Percentiles rank a stretch among this genome's conserved stretches.
Evolutionary conservation across 345 rosid species (phyloP).

Genomic region (Tarenaya hassleriana): DNA sequence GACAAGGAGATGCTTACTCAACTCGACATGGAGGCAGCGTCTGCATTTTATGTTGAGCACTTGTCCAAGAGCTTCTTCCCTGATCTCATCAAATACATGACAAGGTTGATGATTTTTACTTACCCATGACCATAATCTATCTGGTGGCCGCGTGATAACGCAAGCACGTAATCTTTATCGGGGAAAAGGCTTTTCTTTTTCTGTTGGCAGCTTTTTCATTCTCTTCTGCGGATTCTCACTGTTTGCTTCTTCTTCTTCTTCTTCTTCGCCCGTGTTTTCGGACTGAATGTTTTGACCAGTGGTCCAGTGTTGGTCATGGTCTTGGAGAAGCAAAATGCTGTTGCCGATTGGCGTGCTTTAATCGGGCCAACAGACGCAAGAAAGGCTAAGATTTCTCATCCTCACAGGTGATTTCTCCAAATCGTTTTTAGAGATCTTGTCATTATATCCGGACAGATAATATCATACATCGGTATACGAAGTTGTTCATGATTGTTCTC

Average conservation of each 20-base stretch:
- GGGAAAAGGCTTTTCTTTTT: too few relatives aligned
- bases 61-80: constrained; percentile 54
- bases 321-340: constrained; percentile 68
- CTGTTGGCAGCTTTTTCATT: too few relatives aligned
- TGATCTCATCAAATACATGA: constrained; percentile 64
- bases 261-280: constrained; percentile 7
- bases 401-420: constrained; percentile 41
- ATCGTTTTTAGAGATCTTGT: too few relatives aligned
- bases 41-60: constrained; percentile 68
- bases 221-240: too few relatives aligned
- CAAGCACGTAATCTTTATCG: too few relatives aligned
- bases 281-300: constrained; percentile 28
- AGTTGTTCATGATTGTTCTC: too few relatives aligned
- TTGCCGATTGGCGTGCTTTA: constrained; percentile 73
- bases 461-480: too few relatives aligned
- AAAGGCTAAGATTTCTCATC: constrained; percentile 68
- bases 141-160: neutral
- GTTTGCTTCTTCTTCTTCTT: neutral
- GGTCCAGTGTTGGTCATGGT: constrained; percentile 79
- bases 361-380: constrained; percentile 78
- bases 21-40: constrained; percentile 49
- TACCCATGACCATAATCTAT: neutral
- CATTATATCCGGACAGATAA: too few relatives aligned
- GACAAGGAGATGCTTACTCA: constrained; percentile 40
- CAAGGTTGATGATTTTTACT: constrained; percentile 38